These are phyloP conservation scores for Ramaria rubella DNA, from an alignment of 768 basidiomycete species.

Conservation along the genomic window DNA sequence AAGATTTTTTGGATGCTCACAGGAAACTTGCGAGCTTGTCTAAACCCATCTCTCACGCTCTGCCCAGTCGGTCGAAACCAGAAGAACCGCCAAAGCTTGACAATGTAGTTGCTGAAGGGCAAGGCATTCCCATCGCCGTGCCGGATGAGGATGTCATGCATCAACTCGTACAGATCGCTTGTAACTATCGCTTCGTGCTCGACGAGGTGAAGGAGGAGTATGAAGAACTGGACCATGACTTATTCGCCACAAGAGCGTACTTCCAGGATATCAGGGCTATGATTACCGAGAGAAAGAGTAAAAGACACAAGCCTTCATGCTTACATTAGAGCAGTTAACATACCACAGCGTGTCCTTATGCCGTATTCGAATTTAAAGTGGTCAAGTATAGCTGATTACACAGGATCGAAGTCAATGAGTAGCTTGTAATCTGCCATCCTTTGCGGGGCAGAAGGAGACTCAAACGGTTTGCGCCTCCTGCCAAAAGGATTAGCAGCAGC, in stretches of 20 bases:
- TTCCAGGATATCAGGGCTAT: slow-evolving; percentile 59
- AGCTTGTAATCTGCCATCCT: slow-evolving; percentile 63
- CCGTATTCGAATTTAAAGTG: neutral
- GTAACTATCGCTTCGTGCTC: slow-evolving; percentile 60
- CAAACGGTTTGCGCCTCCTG: slow-evolving; percentile 71
- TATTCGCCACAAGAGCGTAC: slow-evolving; percentile 54
- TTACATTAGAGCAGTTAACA: neutral
- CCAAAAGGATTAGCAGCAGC: slow-evolving; percentile 1
- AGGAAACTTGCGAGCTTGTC: neutral
- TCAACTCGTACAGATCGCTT: slow-evolving; percentile 58
- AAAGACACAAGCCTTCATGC: neutral
- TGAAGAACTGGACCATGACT: slow-evolving; percentile 67
- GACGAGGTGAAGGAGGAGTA: slow-evolving; percentile 71
- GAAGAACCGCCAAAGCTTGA: neutral
- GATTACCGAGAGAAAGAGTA: neutral
- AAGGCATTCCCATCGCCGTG: too few relatives aligned
- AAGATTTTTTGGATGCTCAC: neutral
- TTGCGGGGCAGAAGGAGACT: slow-evolving; percentile 75
- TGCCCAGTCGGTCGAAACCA: neutral
- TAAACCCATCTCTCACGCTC: neutral
- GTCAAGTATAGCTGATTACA: slow-evolving; percentile 13
- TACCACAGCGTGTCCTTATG: too few relatives aligned
- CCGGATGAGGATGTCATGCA: slow-evolving; percentile 33
- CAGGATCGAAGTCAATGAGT: slow-evolving; percentile 55
- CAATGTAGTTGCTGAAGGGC: neutral